Evolutionary conservation across 352 stramenopile species (phyloP).

Genomic region (Sclerospora graminicola): DNA sequence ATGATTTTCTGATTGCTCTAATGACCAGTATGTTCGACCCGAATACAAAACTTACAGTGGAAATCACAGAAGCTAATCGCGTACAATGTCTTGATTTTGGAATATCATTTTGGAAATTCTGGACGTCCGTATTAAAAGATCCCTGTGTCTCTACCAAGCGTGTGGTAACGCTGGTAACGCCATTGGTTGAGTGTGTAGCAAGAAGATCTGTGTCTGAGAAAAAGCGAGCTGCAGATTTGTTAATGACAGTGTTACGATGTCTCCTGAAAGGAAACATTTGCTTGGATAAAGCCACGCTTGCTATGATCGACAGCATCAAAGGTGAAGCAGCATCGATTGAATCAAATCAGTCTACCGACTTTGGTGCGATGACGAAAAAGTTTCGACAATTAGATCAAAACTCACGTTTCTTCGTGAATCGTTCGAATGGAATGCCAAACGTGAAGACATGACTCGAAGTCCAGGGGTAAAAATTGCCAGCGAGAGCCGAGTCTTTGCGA

Average conservation of each 20-base stretch:
- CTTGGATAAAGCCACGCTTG: constrained; percentile 38
- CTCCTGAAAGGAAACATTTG: constrained; percentile 41
- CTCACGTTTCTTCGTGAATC: constrained; percentile 46
- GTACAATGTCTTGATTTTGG: constrained; percentile 68
- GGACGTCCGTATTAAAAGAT: constrained; percentile 41
- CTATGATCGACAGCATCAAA: constrained; percentile 44
- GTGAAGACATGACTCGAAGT: constrained; percentile 21
- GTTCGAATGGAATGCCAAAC: constrained; percentile 10
- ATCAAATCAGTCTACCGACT: constrained; percentile 57
- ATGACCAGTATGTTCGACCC: constrained; percentile 39
- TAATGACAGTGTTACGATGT: constrained; percentile 52
- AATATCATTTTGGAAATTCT: constrained; percentile 68
- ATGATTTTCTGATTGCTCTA: constrained; percentile 54
- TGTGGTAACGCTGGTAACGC: constrained; percentile 34
- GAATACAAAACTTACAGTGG: constrained; percentile 4
- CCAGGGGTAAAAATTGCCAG: constrained; percentile 7
- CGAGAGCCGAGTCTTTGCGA: constrained; percentile 3
- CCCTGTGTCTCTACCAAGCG: constrained; percentile 38
- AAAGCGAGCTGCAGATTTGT: constrained; percentile 45
- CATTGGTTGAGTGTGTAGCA: constrained; percentile 50
- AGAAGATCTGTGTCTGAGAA: constrained; percentile 38
- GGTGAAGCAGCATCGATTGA: constrained; percentile 34
- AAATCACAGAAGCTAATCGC: constrained; percentile 37
- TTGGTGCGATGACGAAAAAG: constrained; percentile 51
- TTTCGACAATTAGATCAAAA: constrained; percentile 49